Evolutionary conservation across 2,329 filamentous ascomycete species (phyloP), one percentile per base, ranked within the genome.

Genomic region (Xylaria sp.): DNA sequence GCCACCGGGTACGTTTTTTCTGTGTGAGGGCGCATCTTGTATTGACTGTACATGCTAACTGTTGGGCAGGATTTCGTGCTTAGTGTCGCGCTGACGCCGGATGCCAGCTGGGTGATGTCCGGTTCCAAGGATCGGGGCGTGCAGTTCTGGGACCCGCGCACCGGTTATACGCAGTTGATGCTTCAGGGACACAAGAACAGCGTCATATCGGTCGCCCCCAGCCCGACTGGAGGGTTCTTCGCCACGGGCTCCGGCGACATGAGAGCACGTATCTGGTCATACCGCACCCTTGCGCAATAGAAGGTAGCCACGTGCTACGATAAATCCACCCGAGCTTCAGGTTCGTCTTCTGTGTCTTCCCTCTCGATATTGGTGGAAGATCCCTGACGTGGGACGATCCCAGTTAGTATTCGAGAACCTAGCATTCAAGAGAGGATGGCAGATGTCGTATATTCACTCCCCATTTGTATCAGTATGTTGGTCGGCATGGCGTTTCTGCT

Each of bases 171-270:
- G 0, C 95, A 98, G 82, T 91, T 99, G 79, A 98, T 98, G 96
- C 87, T 99, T 70, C 96, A 98, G 81, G 96, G 96, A 30, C 96
- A 99, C 80, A 98, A 98, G 86, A 98, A 98, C 82, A 97, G 93
- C 12, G 96, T 99, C 75, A 98, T 98, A 76, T 97, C 94, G 2
- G 96, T 99, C 60, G 95, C 96, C 1, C 96, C 96, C 25, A 97
- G 94, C 80, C 96, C 96, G 18, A 90, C 88, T 41, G 94, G 94
- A 66, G 89, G 90, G 71, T 91, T 93, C 78, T 99, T 99, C 78
- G 96, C 96, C 46, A 99, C 96, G 5, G 96, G 96, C 70, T 97
- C 94, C 73, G 96, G 96, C 76, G 96, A 99, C 79, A 97, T 97
- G 93, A 92, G 95, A 79, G 96, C 96, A 63, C 91, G 96, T 77